These are phyloP conservation scores for Zygosaccharomyces pseudorouxii DNA, from an alignment of 805 yeast species.

Conservation along the genomic window DNA sequence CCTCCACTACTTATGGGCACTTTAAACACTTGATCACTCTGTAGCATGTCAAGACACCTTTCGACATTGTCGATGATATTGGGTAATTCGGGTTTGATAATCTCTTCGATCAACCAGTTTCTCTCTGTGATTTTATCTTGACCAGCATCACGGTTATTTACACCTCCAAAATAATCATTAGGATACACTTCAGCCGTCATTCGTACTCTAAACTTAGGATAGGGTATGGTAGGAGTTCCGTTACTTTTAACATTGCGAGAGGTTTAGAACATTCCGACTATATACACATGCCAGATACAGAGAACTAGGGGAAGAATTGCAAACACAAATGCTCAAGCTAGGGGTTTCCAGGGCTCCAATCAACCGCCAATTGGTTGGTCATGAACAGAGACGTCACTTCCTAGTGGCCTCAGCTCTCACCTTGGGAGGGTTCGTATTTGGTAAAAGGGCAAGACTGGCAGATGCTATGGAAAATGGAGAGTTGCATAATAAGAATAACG, in stretches of 20 bases:
- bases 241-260: background rate
- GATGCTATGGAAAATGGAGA: constrained; percentile 46
- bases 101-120: constrained; percentile 44
- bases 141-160: constrained; percentile 7
- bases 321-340: background rate
- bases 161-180: constrained; percentile 24
- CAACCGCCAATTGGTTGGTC: background rate
- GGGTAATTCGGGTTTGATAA: constrained; percentile 47
- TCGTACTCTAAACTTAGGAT: background rate
- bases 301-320: background rate
- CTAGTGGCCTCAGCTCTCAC: constrained; percentile 15
- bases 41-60: constrained; percentile 39
- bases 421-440: constrained; percentile 26
- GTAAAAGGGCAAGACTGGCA: constrained; percentile 51
- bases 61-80: constrained; percentile 41
- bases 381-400: constrained; percentile 15
- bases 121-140: constrained; percentile 30
- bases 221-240: background rate
- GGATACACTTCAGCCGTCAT: constrained; percentile 38
- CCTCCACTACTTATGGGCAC: constrained; percentile 44
- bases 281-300: background rate
- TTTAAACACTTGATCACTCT: constrained; percentile 42
- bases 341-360: background rate
- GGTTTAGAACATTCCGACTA: background rate
- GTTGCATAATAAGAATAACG: constrained; percentile 29